phyloP scores from a whole-genome alignment of 2,329 filamentous ascomycete species.

The Kalmusia sp. region DNA sequence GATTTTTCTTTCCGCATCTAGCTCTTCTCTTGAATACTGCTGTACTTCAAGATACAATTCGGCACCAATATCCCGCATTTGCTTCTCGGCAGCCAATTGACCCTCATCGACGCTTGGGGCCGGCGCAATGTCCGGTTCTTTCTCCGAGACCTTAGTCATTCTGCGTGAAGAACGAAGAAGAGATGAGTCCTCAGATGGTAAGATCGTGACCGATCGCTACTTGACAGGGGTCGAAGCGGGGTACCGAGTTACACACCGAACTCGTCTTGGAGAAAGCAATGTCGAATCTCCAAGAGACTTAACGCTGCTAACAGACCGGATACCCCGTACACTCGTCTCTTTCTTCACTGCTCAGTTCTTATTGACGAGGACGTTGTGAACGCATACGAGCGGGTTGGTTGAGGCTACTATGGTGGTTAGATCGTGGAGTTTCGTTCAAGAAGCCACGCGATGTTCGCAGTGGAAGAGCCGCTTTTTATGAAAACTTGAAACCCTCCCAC shows the following conservation, averaged over 20 bases:
- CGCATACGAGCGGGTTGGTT: not conserved
- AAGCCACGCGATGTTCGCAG: not conserved
- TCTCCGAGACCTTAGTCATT: constrained; percentile 27
- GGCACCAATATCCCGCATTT: constrained; percentile 53
- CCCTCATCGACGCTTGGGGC: constrained; percentile 38
- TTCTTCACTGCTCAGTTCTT: too few species aligned
- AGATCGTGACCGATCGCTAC: not conserved
- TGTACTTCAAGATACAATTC: constrained; percentile 55
- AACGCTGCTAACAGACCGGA: too few species aligned
- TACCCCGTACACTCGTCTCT: too few species aligned
- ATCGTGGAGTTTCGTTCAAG: not conserved
- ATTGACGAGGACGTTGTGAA: too few species aligned
- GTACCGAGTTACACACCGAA: not conserved
- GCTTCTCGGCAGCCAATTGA: constrained; percentile 37
- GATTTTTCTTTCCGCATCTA: constrained; percentile 51
- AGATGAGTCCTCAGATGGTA: not conserved
- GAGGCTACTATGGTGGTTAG: not conserved
- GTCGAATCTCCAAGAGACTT: too few species aligned
- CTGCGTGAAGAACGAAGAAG: not conserved
- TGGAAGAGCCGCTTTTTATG: not conserved
- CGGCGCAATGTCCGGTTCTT: constrained; percentile 29
- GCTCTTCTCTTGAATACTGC: constrained; percentile 52
- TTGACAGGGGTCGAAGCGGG: not conserved
- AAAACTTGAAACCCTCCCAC: constrained; percentile 14
- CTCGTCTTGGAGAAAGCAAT: too few species aligned